A percentile compares a stretch with the other conserved stretches of the same genome.
phyloP scores from a whole-genome alignment of 306 rosid species.

The Inga laurina region DNA sequence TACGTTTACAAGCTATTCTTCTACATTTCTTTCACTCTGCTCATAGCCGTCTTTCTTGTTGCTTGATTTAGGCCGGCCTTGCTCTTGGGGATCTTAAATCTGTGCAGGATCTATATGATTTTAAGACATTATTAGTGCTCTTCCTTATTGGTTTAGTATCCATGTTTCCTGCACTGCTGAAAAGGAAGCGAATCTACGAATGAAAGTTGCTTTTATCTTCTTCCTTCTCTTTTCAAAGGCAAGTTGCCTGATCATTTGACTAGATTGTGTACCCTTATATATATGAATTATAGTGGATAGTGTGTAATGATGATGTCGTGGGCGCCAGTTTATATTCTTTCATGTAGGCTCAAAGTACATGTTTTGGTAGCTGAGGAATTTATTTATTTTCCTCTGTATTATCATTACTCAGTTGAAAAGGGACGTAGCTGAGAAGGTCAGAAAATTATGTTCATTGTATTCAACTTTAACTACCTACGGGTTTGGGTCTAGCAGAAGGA shows the following conservation, averaged over 20 bases:
- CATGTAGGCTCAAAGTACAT: not conserved
- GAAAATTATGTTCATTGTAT: not conserved
- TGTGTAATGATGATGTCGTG: conserved; percentile 25
- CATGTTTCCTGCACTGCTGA: conserved; percentile 72
- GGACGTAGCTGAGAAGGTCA: not conserved
- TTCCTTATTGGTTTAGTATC: conserved; percentile 85
- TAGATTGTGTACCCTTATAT: conserved; percentile 19
- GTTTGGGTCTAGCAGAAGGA: no score
- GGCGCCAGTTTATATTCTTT: conserved; percentile 34
- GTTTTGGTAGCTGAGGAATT: conserved; percentile 11
- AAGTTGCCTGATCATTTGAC: conserved; percentile 9
- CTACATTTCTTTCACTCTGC: not conserved
- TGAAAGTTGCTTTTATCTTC: conserved; percentile 39
- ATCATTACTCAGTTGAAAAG: conserved; percentile 11
- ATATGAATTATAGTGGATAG: not conserved
- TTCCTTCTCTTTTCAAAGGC: conserved; percentile 26
- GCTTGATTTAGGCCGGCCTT: conserved; percentile 82
- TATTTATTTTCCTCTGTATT: conserved; percentile 27
- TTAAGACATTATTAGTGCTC: conserved; percentile 80
- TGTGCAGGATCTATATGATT: conserved; percentile 86
- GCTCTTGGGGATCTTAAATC: conserved; percentile 97
- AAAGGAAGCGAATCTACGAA: conserved; percentile 83
- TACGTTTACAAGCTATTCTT: conserved; percentile 11
- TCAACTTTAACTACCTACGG: not conserved
- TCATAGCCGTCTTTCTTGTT: conserved; percentile 25